phyloP scores from a whole-genome alignment of 129 eudicot species.

The Pseudognaphalium luteoalbum region DNA sequence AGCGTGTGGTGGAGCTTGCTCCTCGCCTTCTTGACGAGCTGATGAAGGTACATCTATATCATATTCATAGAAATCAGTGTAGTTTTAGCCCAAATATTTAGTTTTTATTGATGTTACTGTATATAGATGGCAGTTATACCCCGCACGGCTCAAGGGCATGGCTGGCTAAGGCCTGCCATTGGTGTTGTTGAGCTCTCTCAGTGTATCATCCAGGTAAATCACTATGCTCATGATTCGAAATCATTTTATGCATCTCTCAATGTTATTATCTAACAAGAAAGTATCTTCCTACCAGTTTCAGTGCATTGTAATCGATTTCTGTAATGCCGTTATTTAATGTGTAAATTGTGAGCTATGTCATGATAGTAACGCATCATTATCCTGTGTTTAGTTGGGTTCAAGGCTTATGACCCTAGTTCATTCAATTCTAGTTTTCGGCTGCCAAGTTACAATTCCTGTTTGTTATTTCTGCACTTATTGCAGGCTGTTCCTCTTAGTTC shows the following conservation, averaged over 20 bases:
- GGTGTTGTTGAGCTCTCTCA: slow-evolving; percentile 96
- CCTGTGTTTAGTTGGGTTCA: not conserved
- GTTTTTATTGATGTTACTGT: slow-evolving; percentile 10
- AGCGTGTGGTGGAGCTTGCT: slow-evolving; percentile 70
- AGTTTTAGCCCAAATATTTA: not conserved
- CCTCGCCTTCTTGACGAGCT: slow-evolving; percentile 97
- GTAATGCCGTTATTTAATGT: not conserved
- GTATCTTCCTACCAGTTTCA: not conserved
- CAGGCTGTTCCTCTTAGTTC: slow-evolving; percentile 96
- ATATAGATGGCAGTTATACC: slow-evolving; percentile 87
- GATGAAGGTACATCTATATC: slow-evolving; percentile 56
- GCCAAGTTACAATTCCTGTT: not conserved
- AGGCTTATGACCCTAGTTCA: not conserved
- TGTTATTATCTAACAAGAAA: not conserved
- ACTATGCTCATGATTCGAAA: not conserved
- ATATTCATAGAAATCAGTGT: not conserved
- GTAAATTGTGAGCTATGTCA: not conserved
- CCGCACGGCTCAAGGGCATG: slow-evolving; percentile 85
- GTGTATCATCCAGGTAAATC: slow-evolving; percentile 76
- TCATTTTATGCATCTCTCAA: not conserved
- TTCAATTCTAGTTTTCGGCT: slow-evolving; percentile 15
- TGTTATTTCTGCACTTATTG: slow-evolving; percentile 26
- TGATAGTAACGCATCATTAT: slow-evolving; percentile 10
- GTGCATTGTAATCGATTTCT: not conserved
- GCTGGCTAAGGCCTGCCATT: slow-evolving; percentile 95